Conservation (phyloP, 805 yeast species). For the Yarrowia osloensis region DNA sequence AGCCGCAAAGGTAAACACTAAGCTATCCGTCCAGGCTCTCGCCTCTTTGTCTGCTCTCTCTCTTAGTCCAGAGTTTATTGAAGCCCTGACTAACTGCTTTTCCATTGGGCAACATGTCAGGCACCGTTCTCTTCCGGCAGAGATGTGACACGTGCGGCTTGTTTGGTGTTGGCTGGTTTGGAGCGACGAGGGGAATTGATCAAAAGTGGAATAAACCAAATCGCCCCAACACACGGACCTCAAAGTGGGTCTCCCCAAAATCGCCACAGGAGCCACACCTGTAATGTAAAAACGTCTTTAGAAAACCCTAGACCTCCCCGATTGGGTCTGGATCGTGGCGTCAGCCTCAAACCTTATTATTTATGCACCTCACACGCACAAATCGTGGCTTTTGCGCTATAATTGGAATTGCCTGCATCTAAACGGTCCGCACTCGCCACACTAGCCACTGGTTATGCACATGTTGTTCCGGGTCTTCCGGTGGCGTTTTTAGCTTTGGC, state of each 20-base stretch:
- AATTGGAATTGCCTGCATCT: neutral
- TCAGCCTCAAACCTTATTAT: conserved; percentile 4
- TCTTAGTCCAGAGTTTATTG: neutral
- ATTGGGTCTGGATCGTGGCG: conserved; percentile 13
- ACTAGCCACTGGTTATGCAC: conserved; percentile 25
- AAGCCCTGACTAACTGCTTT: neutral
- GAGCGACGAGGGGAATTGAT: neutral
- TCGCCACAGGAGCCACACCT: too few relatives aligned
- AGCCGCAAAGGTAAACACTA: conserved; percentile 7
- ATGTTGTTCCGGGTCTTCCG: conserved; percentile 21
- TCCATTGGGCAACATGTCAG: neutral
- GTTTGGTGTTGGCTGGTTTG: neutral
- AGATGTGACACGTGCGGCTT: neutral
- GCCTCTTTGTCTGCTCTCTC: neutral
- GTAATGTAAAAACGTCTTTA: neutral
- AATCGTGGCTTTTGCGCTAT: neutral
- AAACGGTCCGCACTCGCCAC: conserved; percentile 19
- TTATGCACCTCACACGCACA: neutral
- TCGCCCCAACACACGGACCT: too few relatives aligned
- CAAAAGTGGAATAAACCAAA: neutral
- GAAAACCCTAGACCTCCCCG: neutral
- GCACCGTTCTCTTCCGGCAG: conserved; percentile 14
- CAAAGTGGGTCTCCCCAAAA: too few relatives aligned
- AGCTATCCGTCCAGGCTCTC: too few relatives aligned
- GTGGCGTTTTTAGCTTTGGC: neutral